These are phyloP conservation scores for Peronospora belbahrii DNA, from an alignment of 352 stramenopile species.

Conservation along the genomic window DNA sequence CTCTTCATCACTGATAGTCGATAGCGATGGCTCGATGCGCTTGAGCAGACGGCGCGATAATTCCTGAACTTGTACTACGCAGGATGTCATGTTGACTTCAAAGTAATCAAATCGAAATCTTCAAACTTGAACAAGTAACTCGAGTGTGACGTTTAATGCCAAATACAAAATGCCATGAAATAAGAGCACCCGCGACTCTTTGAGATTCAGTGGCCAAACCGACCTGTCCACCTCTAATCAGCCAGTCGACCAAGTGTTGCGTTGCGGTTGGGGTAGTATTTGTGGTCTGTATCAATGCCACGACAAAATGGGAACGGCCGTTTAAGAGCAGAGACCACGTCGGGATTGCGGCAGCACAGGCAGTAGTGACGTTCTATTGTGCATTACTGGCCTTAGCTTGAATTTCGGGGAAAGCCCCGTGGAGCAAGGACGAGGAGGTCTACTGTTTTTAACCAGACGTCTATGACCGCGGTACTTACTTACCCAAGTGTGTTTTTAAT, in stretches of 20 bases:
- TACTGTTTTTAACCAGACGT: background rate
- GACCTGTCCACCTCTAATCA: slow-evolving; percentile 16
- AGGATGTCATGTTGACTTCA: slow-evolving; percentile 37
- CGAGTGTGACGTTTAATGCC: slow-evolving; percentile 11
- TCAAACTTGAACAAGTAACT: background rate
- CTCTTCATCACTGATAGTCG: slow-evolving; percentile 10
- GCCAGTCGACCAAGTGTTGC: slow-evolving; percentile 8
- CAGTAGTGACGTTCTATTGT: slow-evolving; percentile 3
- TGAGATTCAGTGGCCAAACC: slow-evolving; percentile 11
- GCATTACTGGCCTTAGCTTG: slow-evolving; percentile 16
- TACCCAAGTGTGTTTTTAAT: slow-evolving; percentile 1
- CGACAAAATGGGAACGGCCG: slow-evolving; percentile 29
- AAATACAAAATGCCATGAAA: slow-evolving; percentile 24
- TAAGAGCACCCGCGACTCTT: too few relatives aligned
- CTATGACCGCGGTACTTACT: background rate
- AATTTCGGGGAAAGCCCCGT: slow-evolving; percentile 18
- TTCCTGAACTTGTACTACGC: slow-evolving; percentile 36
- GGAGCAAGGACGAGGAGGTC: slow-evolving; percentile 13
- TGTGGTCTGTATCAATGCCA: slow-evolving; percentile 14
- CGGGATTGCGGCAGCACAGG: background rate
- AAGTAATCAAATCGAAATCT: slow-evolving; percentile 3
- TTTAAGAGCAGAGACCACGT: slow-evolving; percentile 14
- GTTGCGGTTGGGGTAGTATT: slow-evolving; percentile 22
- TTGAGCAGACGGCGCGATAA: slow-evolving; percentile 33
- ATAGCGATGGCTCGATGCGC: slow-evolving; percentile 33